Conservation (phyloP, 2,329 filamentous ascomycete species). For the Bipolaris bicolor region DNA sequence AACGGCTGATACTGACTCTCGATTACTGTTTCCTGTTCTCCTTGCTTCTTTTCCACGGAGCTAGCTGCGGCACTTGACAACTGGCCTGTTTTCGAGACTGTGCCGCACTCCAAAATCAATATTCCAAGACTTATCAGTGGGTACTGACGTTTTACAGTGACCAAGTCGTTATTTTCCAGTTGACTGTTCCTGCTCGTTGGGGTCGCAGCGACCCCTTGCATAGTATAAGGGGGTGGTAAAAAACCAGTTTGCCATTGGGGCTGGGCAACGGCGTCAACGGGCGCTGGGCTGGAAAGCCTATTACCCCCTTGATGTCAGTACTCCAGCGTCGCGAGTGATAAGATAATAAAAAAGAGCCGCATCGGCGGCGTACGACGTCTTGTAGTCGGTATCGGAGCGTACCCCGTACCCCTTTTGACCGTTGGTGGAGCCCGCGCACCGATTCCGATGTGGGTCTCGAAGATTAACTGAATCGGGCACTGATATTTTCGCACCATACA, state of each 20-base stretch:
- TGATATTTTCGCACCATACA: constrained; percentile 5
- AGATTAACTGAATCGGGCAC: background rate
- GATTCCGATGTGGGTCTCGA: background rate
- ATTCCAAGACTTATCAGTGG: background rate
- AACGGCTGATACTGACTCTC: constrained; percentile 5
- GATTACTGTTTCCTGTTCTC: background rate
- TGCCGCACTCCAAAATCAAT: background rate
- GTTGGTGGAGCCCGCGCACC: background rate
- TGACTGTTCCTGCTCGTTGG: background rate
- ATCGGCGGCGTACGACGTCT: background rate
- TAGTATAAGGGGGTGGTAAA: background rate
- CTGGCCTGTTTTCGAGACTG: constrained; percentile 3
- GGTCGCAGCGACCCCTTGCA: constrained; percentile 1
- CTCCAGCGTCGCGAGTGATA: background rate
- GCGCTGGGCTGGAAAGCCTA: background rate
- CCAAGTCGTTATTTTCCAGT: background rate
- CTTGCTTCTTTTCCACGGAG: background rate
- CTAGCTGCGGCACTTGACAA: background rate
- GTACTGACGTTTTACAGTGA: background rate
- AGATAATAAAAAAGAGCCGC: background rate
- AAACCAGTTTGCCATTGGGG: background rate
- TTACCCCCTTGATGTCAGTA: background rate
- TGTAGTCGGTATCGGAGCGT: background rate
- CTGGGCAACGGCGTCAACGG: background rate
- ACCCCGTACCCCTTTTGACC: background rate